Base-by-base conservation (phyloP, 768 basidiomycete species). In the Auriscalpium vulgare region DNA sequence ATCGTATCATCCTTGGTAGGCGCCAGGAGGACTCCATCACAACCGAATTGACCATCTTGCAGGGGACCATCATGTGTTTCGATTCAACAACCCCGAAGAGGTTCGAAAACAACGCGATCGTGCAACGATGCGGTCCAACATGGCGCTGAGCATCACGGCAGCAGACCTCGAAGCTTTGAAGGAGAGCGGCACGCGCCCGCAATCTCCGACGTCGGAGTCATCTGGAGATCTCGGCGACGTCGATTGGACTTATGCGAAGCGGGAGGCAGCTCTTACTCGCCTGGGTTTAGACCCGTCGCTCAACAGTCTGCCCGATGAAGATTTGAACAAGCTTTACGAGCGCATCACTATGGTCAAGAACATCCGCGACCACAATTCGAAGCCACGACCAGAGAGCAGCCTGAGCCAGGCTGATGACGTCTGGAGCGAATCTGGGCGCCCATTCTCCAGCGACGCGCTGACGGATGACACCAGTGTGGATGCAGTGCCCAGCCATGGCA, bases 1-100 rank as follows among this genome's bases (percentile, higher is more conserved):
- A 87, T 69, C 90, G 97, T 35, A 91, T 99, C 66, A 99, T 99
- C 68, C 81, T 99, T 51, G 95, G 90, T 91, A 64, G 56, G 80
- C 72, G 52, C 8, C 10, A 50, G 10, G 17, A 54, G 9, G 37
- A 8, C n/a, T 53, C 48, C 37, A 48, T 53, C 45, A 11, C 11
- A 50, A 19, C 35, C 23, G n/a, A 50, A 7, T 21, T 13, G 23
- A 46, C 37, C 35, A 35, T 49, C 47, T 60, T 53, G 48, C 58
- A 91, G 91, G 95, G 53, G 95, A 97, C 63, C 86, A 93, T 61
- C 97, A 99, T 73, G 94, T 98, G 55, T 99, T 99, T 71, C 83
- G 97, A 16, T 98, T 97, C 72, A 98, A 91, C 66, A 89, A 95
- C 65, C 93, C 93, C 0, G 91, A 94, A 69, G 91, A 93, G 70